Evolutionary conservation across 1,284 basidiomycete genomes (phyloP), one percentile per base, ranked within the genome.

Genomic region (Trametes versicolor): DNA sequence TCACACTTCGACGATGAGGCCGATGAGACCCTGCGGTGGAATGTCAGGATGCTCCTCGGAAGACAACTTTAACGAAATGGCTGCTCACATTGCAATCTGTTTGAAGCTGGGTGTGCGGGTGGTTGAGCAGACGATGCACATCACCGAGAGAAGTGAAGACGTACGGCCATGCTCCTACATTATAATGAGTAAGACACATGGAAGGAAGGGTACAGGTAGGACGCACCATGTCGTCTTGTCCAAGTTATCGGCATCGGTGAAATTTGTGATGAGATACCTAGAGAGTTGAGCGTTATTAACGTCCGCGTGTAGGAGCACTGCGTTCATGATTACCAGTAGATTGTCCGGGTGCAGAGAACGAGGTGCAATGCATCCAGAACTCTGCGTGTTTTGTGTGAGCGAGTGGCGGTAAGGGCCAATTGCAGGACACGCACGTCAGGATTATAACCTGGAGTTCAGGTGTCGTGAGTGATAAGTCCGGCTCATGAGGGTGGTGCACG

Each of bases 241-340:
- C 36, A 77, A 59, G n/a, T 70, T 72, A 41, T 63, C 65, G 17
- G 51, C 48, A 39, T 73, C 68, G 49, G 62, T 68, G 58, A 72
- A 77, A 56, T 76, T 77, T 13, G 71, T 68, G 15, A 77, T 63
- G 25, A 76, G 64, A 61, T 77, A 77, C 74, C 74, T 75, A 19
- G 2, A 8, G 12, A 25, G 5, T 2, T 17, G 13, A 27, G 32
- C 27, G 39, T 43, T 25, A 17, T 1, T 37, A 12, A 17, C 7
- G 9, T 9, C 13, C 25, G 7, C 17, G 2, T 25, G 25, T 19
- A 34, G 37, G 27, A 21, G 1, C 15, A 39, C 3, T 41, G 8
- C 58, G 3, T 1, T 37, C 2, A 8, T 5, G n/a, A 60, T 17
- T 62, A 75, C 74, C 74, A 76, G 49, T 76, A 76, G 21, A 76